These are phyloP conservation scores for Dendrocalamus latiflorus DNA, from an alignment of 202 grass and related monocot genomes.

Conservation along the genomic window DNA sequence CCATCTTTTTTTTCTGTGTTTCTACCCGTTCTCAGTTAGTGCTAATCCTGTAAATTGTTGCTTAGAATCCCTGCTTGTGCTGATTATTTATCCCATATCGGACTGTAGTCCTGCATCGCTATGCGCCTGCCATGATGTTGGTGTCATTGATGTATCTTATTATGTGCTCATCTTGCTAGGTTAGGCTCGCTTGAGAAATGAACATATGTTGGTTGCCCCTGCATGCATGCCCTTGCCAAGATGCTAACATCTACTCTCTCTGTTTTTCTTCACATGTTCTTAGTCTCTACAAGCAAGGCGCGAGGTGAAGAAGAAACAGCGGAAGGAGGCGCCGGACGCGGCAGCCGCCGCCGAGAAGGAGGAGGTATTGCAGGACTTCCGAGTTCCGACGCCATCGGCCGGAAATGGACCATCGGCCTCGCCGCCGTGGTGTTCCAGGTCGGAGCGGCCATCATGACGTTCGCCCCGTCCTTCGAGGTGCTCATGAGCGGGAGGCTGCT, in stretches of 20 bases:
- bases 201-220: not conserved
- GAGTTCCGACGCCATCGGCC: too few species aligned
- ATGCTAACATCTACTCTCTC: not conserved
- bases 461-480: too few species aligned
- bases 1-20: not conserved
- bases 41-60: not conserved
- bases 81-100: not conserved
- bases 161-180: not conserved
- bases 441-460: too few species aligned
- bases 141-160: not conserved
- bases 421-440: too few species aligned
- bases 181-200: not conserved
- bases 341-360: too few species aligned
- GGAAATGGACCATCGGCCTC: too few species aligned
- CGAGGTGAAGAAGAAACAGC: too few species aligned
- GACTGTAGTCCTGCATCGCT: not conserved
- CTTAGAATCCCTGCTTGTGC: not conserved
- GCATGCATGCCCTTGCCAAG: too few species aligned
- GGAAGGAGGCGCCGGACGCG: too few species aligned
- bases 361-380: too few species aligned
- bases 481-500: too few species aligned
- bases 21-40: not conserved
- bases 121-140: not conserved
- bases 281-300: conserved; percentile 76
- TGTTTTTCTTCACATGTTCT: not conserved